A percentile compares a stretch with the other conserved stretches of the same genome.
phyloP scores from a whole-genome alignment of 2,329 filamentous ascomycete genomes.

The Dactylellina leptospora region DNA sequence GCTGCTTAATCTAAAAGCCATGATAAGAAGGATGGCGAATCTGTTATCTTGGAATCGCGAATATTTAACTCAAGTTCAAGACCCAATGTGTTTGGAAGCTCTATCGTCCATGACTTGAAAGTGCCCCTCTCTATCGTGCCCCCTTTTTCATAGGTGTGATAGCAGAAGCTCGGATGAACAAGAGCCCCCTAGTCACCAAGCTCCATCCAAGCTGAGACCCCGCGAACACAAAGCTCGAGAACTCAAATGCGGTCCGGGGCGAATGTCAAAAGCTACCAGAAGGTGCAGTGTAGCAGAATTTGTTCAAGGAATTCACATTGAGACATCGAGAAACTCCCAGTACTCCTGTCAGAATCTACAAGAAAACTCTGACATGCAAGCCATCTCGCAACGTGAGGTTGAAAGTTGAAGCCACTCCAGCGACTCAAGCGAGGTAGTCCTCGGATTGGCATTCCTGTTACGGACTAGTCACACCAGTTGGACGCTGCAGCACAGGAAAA shows the following conservation, averaged over 20 bases:
- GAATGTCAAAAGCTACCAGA: no score
- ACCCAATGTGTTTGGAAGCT: no score
- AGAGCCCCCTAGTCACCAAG: neutral
- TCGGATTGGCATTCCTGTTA: constrained; percentile 17
- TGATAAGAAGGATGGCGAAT: neutral
- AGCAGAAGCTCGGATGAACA: neutral
- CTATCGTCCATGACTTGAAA: neutral
- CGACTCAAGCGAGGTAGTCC: constrained; percentile 23
- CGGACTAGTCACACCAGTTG: constrained; percentile 10
- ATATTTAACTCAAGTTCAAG: neutral
- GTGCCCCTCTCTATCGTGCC: neutral
- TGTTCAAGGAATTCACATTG: no score
- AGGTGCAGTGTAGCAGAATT: no score
- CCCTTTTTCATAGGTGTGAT: neutral
- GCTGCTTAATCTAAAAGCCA: neutral
- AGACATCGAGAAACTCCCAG: no score
- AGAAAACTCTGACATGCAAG: constrained; percentile 13
- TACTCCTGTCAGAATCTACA: no score
- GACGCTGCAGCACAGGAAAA: constrained; percentile 24
- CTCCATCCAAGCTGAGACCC: neutral
- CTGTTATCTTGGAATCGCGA: neutral
- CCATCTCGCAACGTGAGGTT: constrained; percentile 6
- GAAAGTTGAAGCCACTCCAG: constrained; percentile 33
- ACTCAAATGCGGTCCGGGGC: neutral
- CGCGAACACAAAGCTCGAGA: neutral